These are phyloP conservation scores for Ochromonas danica DNA, from an alignment of 108 stramenopile genomes.

Conservation along the genomic window DNA sequence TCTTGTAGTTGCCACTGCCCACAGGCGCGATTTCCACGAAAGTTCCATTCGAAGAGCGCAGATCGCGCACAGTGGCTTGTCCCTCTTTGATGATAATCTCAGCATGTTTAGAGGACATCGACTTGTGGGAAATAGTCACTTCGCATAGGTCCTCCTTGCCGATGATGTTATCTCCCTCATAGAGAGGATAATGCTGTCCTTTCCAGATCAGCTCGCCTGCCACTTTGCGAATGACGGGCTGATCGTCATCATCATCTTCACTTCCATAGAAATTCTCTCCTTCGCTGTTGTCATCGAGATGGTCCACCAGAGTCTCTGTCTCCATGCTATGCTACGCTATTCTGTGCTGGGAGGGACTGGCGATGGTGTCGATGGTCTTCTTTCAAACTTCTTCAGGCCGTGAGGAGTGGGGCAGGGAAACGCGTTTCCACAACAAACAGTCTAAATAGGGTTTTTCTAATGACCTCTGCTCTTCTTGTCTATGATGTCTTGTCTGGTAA, in stretches of 20 bases:
- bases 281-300: too few relatives aligned
- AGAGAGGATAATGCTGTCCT: background rate
- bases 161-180: background rate
- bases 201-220: background rate
- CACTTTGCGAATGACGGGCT: background rate
- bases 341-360: too few relatives aligned
- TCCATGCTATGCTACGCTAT: too few relatives aligned
- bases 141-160: background rate
- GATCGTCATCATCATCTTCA: background rate
- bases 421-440: too few relatives aligned
- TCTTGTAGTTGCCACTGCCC: background rate
- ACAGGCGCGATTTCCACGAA: background rate
- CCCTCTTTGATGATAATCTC: background rate
- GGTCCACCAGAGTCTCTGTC: too few relatives aligned
- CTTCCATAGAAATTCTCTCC: background rate
- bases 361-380: too few relatives aligned
- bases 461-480: too few relatives aligned
- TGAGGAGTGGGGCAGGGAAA: too few relatives aligned
- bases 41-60: constrained; percentile 8
- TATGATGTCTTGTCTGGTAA: too few relatives aligned
- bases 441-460: too few relatives aligned
- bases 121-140: background rate
- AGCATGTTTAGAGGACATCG: background rate
- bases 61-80: background rate
- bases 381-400: too few relatives aligned